A percentile compares a stretch with the other conserved stretches of the same genome.
These are phyloP conservation scores for Zelonia costaricensis DNA, from an alignment of 208 protist species.

Conservation along the genomic window DNA sequence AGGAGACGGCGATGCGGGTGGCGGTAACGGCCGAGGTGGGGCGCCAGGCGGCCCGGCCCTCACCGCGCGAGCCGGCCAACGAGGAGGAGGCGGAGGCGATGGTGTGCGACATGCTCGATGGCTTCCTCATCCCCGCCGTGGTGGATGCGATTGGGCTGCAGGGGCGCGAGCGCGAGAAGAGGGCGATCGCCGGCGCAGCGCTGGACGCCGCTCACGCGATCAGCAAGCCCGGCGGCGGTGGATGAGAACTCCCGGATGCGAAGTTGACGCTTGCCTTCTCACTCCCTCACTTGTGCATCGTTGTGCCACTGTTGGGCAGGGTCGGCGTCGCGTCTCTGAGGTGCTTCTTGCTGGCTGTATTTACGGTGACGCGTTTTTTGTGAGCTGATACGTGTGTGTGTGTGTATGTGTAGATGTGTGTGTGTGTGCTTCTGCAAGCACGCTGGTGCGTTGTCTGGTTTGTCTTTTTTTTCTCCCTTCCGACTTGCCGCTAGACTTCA, in stretches of 20 bases:
- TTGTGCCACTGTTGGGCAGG: background rate
- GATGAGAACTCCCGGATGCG: background rate
- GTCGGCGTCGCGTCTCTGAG: background rate
- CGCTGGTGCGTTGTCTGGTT: too few species aligned
- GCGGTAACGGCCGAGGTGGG: slow-evolving; percentile 54
- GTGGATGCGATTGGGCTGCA: slow-evolving; percentile 53
- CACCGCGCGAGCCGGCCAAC: slow-evolving; percentile 20
- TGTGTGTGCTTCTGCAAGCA: background rate
- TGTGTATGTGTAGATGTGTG: background rate
- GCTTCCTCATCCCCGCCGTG: slow-evolving; percentile 70
- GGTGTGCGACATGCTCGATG: slow-evolving; percentile 84
- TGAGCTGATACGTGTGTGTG: background rate
- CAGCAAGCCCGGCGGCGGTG: background rate
- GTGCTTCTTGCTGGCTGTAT: background rate
- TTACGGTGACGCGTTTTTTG: background rate
- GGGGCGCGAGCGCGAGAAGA: slow-evolving; percentile 40
- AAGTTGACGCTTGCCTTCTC: background rate
- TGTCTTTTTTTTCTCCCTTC: too few species aligned
- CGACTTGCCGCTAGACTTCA: too few species aligned
- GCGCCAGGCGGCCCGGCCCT: slow-evolving; percentile 42
- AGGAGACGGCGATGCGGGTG: slow-evolving; percentile 64
- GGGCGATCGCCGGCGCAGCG: slow-evolving; percentile 51
- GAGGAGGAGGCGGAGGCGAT: slow-evolving; percentile 25
- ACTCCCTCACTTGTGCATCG: background rate
- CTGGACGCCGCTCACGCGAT: slow-evolving; percentile 28